phyloP scores from a whole-genome alignment of 2,329 filamentous ascomycete genomes.

The Ophiocordyceps camponoti-floridani region DNA sequence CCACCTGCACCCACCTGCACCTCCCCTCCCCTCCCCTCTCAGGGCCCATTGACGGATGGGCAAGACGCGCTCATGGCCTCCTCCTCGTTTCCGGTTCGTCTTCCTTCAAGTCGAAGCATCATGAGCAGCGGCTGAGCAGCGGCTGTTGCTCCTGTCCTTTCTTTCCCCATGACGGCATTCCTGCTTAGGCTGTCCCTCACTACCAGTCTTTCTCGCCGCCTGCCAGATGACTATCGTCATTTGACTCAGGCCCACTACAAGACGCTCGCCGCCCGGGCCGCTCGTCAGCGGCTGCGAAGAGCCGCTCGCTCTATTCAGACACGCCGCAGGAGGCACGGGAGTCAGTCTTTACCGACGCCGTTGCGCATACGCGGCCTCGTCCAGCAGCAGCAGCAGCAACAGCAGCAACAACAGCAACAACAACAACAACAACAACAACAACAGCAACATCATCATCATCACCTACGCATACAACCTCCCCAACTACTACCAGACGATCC shows the following conservation, averaged over 20 bases:
- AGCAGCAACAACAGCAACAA: too few relatives aligned
- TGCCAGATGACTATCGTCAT: slow-evolving; percentile 25
- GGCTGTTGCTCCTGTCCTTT: slow-evolving; percentile 5
- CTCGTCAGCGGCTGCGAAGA: slow-evolving; percentile 20
- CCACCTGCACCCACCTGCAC: too few relatives aligned
- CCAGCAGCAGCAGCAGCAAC: background rate
- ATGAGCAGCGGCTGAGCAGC: slow-evolving; percentile 1
- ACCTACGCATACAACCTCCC: too few relatives aligned
- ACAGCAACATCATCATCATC: background rate
- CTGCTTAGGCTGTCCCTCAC: slow-evolving; percentile 27
- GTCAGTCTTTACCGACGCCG: slow-evolving; percentile 5
- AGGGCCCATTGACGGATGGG: background rate
- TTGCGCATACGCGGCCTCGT: background rate
- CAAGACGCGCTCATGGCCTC: background rate
- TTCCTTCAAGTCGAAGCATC: background rate
- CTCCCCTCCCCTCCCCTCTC: background rate
- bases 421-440: background rate
- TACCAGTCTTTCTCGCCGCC: slow-evolving; percentile 24
- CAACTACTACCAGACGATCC: background rate
- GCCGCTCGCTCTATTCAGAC: slow-evolving; percentile 16
- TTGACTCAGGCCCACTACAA: slow-evolving; percentile 18
- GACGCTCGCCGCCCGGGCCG: slow-evolving; percentile 25
- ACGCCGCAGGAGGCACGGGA: slow-evolving; percentile 9
- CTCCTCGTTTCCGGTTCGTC: background rate
- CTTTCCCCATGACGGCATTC: slow-evolving; percentile 26